These are phyloP conservation scores for Chrysoporthe deuterocubensis DNA, from an alignment of 2,329 filamentous ascomycete species.

Conservation along the genomic window DNA sequence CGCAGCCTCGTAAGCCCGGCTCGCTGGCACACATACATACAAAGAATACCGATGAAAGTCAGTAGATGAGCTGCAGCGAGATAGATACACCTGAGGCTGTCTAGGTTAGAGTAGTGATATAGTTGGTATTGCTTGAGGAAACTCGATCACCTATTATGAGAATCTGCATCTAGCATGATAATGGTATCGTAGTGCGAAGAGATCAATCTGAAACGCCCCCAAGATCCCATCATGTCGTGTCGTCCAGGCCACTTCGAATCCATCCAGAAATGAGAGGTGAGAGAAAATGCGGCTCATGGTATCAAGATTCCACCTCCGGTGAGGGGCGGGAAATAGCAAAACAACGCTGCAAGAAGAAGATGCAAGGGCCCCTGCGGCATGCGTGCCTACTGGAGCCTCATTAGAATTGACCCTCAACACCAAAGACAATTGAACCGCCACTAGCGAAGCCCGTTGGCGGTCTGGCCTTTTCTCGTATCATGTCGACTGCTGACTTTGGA, in stretches of 20 bases:
- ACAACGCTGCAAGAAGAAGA: neutral
- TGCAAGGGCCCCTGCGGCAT: neutral
- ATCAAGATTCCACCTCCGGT: neutral
- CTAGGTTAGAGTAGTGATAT: neutral
- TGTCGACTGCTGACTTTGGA: conserved; percentile 38
- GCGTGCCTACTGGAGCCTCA: neutral
- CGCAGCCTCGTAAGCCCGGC: no score
- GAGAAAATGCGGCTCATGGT: conserved; percentile 3
- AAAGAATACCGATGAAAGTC: neutral
- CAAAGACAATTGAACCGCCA: neutral
- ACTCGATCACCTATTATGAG: neutral
- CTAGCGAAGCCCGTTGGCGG: conserved; percentile 14
- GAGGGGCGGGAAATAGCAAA: neutral
- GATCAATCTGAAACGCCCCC: conserved; percentile 18
- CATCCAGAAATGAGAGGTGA: conserved; percentile 3
- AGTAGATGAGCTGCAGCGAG: neutral
- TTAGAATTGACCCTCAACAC: neutral
- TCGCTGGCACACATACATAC: neutral
- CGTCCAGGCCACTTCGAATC: neutral
- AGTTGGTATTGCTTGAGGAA: neutral
- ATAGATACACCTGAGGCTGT: neutral
- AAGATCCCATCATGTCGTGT: neutral
- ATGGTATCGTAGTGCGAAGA: conserved; percentile 22
- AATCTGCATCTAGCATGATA: conserved; percentile 3
- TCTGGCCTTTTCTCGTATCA: conserved; percentile 1